Base-by-base conservation (phyloP, 1,284 basidiomycete species). In the Trametes hirsuta region DNA sequence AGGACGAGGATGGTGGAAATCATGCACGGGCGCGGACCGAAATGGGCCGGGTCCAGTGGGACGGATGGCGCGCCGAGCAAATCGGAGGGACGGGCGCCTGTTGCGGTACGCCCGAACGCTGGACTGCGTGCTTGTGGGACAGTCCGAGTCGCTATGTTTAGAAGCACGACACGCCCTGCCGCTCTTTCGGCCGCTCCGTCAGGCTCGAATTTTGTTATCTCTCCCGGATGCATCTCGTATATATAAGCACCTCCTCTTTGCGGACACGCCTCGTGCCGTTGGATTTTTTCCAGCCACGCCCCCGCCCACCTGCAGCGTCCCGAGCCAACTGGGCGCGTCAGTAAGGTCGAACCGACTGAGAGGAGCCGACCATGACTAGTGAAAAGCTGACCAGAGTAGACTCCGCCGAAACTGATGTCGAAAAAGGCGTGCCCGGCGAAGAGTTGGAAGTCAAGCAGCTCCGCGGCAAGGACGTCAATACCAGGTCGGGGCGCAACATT, bases 401-500 rank as follows among this genome's bases (percentile, higher is more conserved):
- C 47, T 59, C 64, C 4, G 50, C 44, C 53, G 62, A 62, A 36
- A 49, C 56, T 10, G 62, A 66, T 46, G 57, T 60, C 47, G 64
- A 65, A 36, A 63, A 63, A 37, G 56, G 56, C 14, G 18, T 35
- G 39, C 6, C 51, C 15, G 18, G 18, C 25, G 57, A 63, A 35
- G 46, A 59, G 15, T 40, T 42, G 15, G 21, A 44, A 46, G 53
- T 45, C 3, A 51, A 56, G 34, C 46, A 61, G 11, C 24, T 4
- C 50, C 40, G n/a, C 3, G 5, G 50, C 14, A 36, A 37, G 54
- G 18, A 24, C 44, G 40, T 39, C 35, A 44, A 36, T 42, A 15
- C 41, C 1, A 53, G 55, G 58, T 58, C 55, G 47, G 60, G 49
- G 24, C 69, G 64, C 21, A 71, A 62, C 22, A 61, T 83, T 22